These are phyloP conservation scores for Talaromyces trachyspermus DNA, from an alignment of 495 filamentous ascomycete genomes.

Conservation along the genomic window DNA sequence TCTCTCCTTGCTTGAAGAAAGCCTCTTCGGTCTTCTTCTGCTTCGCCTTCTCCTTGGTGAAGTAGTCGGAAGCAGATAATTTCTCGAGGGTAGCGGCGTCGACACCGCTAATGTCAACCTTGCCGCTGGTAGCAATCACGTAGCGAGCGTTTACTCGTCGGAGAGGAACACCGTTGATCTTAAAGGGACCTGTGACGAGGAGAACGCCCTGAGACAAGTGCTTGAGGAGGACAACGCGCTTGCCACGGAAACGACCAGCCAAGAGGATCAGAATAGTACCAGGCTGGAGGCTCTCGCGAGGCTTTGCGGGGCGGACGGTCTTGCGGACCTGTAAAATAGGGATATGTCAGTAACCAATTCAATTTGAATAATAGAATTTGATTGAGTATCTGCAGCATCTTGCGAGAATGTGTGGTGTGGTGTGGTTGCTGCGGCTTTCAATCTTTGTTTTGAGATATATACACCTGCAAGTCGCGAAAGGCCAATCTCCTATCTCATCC, in stretches of 20 bases:
- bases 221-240: conserved; percentile 98
- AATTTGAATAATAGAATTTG: neutral
- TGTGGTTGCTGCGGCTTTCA: no score
- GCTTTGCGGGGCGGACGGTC: conserved; percentile 73
- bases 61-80: conserved; percentile 78
- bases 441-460: no score
- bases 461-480: no score
- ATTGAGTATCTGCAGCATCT: conserved; percentile 1
- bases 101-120: conserved; percentile 77
- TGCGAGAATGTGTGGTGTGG: no score
- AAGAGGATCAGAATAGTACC: conserved; percentile 96
- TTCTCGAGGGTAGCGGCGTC: conserved; percentile 79
- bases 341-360: conserved; percentile 8
- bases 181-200: conserved; percentile 98
- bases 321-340: conserved; percentile 74
- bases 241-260: conserved; percentile 98
- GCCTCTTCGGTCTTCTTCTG: conserved; percentile 90
- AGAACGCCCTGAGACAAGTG: conserved; percentile 92
- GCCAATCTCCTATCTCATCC: neutral
- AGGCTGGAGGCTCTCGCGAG: conserved; percentile 79
- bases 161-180: conserved; percentile 98
- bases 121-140: conserved; percentile 93
- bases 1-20: conserved; percentile 98
- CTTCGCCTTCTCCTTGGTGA: conserved; percentile 84
- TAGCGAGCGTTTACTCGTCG: conserved; percentile 97